phyloP scores from a whole-genome alignment of 2,329 filamentous ascomycete genomes.

The Hypoxylon sp. region DNA sequence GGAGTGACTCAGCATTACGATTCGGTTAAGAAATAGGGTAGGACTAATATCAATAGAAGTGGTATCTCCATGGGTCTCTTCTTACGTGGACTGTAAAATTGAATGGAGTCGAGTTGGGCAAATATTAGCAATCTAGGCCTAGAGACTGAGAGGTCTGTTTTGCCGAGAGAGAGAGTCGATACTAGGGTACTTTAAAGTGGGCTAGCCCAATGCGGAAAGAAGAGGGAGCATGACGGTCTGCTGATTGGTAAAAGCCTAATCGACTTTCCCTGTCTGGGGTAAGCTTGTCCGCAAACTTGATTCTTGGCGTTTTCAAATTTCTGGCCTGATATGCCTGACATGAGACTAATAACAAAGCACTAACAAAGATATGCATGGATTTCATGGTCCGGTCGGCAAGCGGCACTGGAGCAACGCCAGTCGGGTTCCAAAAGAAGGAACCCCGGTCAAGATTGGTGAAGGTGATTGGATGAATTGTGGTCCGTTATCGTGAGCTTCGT shows the following conservation, averaged over 20 bases:
- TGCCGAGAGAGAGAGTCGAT: constrained; percentile 23
- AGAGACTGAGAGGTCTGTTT: constrained; percentile 5
- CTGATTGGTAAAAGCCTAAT: constrained; percentile 36
- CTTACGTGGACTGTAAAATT: constrained; percentile 18
- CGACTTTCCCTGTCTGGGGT: constrained; percentile 35
- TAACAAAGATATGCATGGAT: constrained; percentile 18
- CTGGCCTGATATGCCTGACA: constrained; percentile 37
- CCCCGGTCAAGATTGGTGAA: constrained; percentile 31
- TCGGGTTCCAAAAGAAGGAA: constrained; percentile 33
- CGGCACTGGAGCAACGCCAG: constrained; percentile 43
- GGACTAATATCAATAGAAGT: constrained; percentile 15
- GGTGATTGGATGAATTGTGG: constrained; percentile 38
- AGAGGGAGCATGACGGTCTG: constrained; percentile 1
- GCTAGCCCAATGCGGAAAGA: constrained; percentile 43
- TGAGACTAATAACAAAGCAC: constrained; percentile 27
- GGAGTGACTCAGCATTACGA: constrained; percentile 21
- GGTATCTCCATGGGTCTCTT: constrained; percentile 10
- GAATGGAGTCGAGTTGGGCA: constrained; percentile 5
- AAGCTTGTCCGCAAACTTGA: constrained; percentile 26
- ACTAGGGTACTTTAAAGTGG: constrained; percentile 23
- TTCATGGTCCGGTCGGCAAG: constrained; percentile 30
- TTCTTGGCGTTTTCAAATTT: constrained; percentile 43
- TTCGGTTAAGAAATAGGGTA: constrained; percentile 14
- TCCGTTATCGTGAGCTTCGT: constrained; percentile 47
- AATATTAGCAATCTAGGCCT: constrained; percentile 20